phyloP scores from a whole-genome alignment of 257 asterid genomes.

The Lavandula angustifolia region DNA sequence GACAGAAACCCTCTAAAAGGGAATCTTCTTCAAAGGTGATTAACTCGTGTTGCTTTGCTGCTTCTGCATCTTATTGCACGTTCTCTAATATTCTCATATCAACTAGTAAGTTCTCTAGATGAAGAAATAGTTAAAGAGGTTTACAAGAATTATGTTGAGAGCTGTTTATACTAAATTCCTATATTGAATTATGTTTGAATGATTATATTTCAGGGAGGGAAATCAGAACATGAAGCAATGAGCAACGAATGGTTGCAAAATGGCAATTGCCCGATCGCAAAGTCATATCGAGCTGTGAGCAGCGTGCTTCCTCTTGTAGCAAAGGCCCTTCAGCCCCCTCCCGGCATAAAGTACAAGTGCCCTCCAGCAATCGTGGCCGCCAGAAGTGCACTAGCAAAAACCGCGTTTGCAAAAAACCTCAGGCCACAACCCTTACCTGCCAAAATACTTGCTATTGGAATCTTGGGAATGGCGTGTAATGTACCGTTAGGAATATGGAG shows the following conservation, averaged over 20 bases:
- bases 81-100: neutral
- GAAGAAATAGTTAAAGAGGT: constrained; percentile 4
- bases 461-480: constrained; percentile 81
- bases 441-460: constrained; percentile 70
- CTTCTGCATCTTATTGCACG: neutral
- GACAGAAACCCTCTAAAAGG: constrained; percentile 58
- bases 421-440: constrained; percentile 87
- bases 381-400: constrained; percentile 70
- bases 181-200: neutral
- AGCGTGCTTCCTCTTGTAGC: constrained; percentile 85
- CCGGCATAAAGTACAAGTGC: constrained; percentile 70
- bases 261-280: constrained; percentile 92
- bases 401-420: constrained; percentile 83
- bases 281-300: constrained; percentile 82
- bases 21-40: constrained; percentile 64
- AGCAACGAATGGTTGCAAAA: constrained; percentile 80
- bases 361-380: constrained; percentile 87
- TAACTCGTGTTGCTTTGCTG: neutral
- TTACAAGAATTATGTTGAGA: constrained; percentile 3
- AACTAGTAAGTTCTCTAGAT: neutral
- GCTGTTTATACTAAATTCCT: neutral
- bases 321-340: constrained; percentile 75
- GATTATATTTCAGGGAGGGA: constrained; percentile 45
- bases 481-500: constrained; percentile 94
- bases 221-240: constrained; percentile 67